Conservation (phyloP, 225 moss, liverwort and hornwort genomes). For the Polytrichum formosum region DNA sequence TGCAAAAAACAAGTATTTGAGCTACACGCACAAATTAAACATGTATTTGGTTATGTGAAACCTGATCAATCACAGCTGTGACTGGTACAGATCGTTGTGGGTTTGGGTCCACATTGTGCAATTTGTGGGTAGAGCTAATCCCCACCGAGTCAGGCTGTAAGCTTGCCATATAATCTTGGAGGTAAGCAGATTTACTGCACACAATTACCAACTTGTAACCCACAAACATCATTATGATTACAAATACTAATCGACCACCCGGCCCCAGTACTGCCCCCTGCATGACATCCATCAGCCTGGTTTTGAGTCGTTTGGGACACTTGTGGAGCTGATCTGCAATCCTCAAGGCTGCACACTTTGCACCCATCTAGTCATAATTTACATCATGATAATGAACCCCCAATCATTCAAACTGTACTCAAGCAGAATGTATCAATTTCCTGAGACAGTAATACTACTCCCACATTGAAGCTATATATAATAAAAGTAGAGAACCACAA, state of each 20-base stretch:
- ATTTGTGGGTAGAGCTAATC: neutral
- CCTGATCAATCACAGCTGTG: conserved; percentile 10
- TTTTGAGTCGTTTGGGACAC: too few species aligned
- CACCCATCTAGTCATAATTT: too few species aligned
- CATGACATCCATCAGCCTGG: conserved; percentile 14
- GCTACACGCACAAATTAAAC: neutral
- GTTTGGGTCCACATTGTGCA: neutral
- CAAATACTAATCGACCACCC: conserved; percentile 20
- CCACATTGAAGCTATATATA: too few species aligned
- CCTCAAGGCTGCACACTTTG: too few species aligned
- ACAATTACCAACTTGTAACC: conserved; percentile 33
- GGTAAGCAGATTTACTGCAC: conserved; percentile 26
- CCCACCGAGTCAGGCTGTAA: conserved; percentile 20
- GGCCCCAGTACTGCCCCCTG: conserved; percentile 10
- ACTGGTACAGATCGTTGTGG: neutral
- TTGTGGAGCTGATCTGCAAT: too few species aligned
- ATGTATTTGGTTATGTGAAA: neutral
- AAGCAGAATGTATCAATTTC: too few species aligned
- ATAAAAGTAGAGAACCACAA: too few species aligned
- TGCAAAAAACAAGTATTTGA: neutral
- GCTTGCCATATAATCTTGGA: conserved; percentile 47
- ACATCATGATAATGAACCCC: too few species aligned
- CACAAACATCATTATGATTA: conserved; percentile 29
- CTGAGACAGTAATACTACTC: too few species aligned
- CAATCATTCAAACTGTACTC: too few species aligned